These are phyloP conservation scores for Entamoeba histolytica DNA, from an alignment of 208 protist genomes.

Conservation along the genomic window DNA sequence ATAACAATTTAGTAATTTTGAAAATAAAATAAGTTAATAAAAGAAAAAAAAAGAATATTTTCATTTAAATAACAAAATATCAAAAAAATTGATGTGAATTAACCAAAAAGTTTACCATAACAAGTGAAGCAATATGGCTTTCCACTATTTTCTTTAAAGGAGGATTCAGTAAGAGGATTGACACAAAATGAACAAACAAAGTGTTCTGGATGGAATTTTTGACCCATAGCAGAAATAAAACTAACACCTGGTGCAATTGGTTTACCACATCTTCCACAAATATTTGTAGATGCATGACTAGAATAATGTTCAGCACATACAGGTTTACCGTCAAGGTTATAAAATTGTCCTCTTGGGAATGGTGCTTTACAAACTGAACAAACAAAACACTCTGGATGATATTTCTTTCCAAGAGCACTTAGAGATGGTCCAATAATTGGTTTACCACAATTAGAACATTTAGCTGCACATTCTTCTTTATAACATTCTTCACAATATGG, in stretches of 20 bases:
- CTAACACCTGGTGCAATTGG: neutral
- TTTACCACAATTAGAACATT: neutral
- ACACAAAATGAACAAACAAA: slow-evolving; percentile 42
- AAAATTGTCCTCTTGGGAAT: neutral
- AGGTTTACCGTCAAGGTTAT: neutral
- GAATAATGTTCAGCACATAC: neutral
- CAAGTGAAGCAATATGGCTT: slow-evolving; percentile 31
- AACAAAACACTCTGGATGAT: neutral
- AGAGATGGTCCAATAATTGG: neutral
- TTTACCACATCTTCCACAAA: neutral
- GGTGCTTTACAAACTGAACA: neutral
- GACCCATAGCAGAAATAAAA: neutral
- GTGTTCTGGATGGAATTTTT: slow-evolving; percentile 39
- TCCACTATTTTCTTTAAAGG: slow-evolving; percentile 29
- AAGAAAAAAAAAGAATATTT: too few species aligned
- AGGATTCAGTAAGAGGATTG: slow-evolving; percentile 18
- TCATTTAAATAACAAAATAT: too few species aligned
- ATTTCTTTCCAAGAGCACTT: neutral
- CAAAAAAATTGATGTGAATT: too few species aligned
- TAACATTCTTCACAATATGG: neutral
- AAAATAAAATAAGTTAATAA: too few species aligned
- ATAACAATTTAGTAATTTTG: too few species aligned
- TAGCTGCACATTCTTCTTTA: neutral
- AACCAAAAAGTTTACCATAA: too few species aligned
- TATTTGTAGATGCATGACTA: neutral